A percentile compares a stretch with the other conserved stretches of the same genome.
phyloP scores from a whole-genome alignment of 148 eudicot genomes.

The Arbutus unedo region DNA sequence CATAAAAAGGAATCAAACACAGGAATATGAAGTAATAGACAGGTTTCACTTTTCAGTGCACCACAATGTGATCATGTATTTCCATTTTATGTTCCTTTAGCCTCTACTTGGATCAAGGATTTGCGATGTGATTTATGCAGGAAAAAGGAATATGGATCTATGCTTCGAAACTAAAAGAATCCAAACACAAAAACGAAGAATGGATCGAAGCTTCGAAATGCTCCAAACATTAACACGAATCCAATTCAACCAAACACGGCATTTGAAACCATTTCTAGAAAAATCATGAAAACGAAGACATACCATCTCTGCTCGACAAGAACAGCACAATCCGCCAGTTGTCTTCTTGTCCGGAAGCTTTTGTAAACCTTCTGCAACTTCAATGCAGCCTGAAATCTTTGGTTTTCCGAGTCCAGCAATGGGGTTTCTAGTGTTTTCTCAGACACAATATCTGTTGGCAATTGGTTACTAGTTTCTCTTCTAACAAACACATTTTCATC shows the following conservation, averaged over 20 bases:
- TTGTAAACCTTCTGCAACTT: slow-evolving; percentile 79
- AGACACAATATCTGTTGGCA: not conserved
- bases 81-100: not conserved
- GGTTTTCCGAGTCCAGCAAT: not conserved
- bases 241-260: not conserved
- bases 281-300: slow-evolving; percentile 15
- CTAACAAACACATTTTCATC: slow-evolving; percentile 12
- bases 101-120: not conserved
- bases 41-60: not conserved
- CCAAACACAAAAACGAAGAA: not conserved
- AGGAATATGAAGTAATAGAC: not conserved
- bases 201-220: not conserved
- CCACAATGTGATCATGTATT: not conserved
- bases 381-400: slow-evolving; percentile 52
- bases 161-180: not conserved
- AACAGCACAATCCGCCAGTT: slow-evolving; percentile 91
- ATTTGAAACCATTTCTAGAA: not conserved
- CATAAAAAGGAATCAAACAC: not conserved
- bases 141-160: not conserved
- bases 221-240: not conserved
- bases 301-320: slow-evolving; percentile 78
- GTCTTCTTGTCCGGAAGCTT: slow-evolving; percentile 74
- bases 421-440: slow-evolving; percentile 8
- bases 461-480: slow-evolving; percentile 8
- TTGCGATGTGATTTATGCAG: not conserved